phyloP scores from a whole-genome alignment of 257 asterid genomes.

The Fraxinus americana region DNA sequence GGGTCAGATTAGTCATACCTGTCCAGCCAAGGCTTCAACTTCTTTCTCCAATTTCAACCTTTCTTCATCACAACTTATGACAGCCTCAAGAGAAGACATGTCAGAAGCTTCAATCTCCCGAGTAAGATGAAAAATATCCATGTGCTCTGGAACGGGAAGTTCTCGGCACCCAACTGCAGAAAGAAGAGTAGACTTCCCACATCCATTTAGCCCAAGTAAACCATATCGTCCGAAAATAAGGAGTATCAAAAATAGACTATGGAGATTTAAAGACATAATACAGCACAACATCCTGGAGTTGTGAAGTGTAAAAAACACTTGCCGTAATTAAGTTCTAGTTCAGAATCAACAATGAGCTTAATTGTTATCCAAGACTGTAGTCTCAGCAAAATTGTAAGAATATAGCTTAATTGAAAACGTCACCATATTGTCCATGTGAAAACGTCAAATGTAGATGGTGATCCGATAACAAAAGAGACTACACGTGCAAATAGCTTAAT shows the following conservation, averaged over 20 bases:
- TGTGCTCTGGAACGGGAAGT: conserved; percentile 94
- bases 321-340: conserved; percentile 90
- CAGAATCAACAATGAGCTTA: conserved; percentile 93
- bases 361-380: too few species aligned
- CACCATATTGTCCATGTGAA: too few species aligned
- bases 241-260: conserved; percentile 6
- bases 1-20: conserved; percentile 41
- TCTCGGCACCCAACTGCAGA: conserved; percentile 85
- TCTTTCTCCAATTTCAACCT: conserved; percentile 81
- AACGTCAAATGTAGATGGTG: too few species aligned
- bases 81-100: conserved; percentile 92
- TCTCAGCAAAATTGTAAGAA: too few species aligned
- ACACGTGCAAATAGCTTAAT: too few species aligned
- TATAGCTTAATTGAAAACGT: too few species aligned
- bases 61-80: conserved; percentile 90
- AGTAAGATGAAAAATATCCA: conserved; percentile 97
- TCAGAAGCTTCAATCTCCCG: conserved; percentile 99
- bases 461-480: too few species aligned
- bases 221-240: conserved; percentile 76
- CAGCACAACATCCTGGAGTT: neutral
- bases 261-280: neutral
- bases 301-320: conserved; percentile 47
- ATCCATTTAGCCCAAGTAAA: conserved; percentile 94
- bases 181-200: conserved; percentile 97
- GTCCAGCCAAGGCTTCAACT: conserved; percentile 73